phyloP scores from a whole-genome alignment of 1,139 yeast genomes.

The Lodderomyces oxycetoniae region DNA sequence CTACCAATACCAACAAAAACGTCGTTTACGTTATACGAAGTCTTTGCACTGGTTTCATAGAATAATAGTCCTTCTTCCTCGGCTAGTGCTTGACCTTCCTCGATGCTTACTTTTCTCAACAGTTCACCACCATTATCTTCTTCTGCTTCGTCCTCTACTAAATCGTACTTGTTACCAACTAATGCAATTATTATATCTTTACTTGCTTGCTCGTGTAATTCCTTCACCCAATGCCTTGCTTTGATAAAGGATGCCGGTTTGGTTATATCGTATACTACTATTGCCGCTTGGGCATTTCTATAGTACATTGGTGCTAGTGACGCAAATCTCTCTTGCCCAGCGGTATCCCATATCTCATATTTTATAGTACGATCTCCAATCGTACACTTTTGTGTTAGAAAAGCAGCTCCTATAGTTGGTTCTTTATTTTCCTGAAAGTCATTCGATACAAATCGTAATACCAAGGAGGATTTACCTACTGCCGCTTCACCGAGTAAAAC shows the following conservation, averaged over 20 bases:
- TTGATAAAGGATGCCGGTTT: constrained; percentile 96
- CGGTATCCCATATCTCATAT: constrained; percentile 98
- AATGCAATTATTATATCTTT: constrained; percentile 88
- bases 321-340: constrained; percentile 97
- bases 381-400: constrained; percentile 89
- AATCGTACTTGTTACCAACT: constrained; percentile 88
- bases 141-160: constrained; percentile 34
- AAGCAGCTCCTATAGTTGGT: constrained; percentile 98
- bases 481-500: constrained; percentile 97
- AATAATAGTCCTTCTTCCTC: constrained; percentile 74
- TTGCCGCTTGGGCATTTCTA: constrained; percentile 97
- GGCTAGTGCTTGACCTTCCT: constrained; percentile 75
- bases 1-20: constrained; percentile 81
- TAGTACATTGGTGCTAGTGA: constrained; percentile 97
- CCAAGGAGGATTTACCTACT: constrained; percentile 92
- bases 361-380: constrained; percentile 87
- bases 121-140: constrained; percentile 18
- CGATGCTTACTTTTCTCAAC: constrained; percentile 75
- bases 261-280: constrained; percentile 92
- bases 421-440: constrained; percentile 96
- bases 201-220: constrained; percentile 89
- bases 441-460: constrained; percentile 86
- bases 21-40: constrained; percentile 76
- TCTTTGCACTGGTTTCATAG: constrained; percentile 92
- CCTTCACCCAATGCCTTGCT: constrained; percentile 99